These are phyloP conservation scores for Aegilops sharonensis DNA, from an alignment of 176 grass and related monocot genomes.

Conservation along the genomic window DNA sequence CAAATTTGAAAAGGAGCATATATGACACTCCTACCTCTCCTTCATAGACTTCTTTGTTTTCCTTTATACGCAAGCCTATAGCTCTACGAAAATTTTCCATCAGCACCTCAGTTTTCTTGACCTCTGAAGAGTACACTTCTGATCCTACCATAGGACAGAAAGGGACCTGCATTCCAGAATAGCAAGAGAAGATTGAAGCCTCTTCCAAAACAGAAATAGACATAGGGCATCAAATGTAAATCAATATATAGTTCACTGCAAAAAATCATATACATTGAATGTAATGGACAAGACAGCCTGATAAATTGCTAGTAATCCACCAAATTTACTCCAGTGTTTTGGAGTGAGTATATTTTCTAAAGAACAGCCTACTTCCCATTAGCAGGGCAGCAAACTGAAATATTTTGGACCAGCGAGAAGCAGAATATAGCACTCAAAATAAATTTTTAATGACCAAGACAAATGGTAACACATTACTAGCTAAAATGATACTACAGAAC, in stretches of 20 bases:
- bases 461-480: background rate
- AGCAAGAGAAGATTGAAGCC: background rate
- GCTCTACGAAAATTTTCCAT: conserved; percentile 92
- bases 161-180: conserved; percentile 56
- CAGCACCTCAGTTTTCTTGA: conserved; percentile 96
- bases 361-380: background rate
- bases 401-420: background rate
- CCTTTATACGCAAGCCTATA: conserved; percentile 97
- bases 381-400: background rate
- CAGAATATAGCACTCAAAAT: background rate
- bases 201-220: background rate
- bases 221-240: background rate
- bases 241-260: background rate
- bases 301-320: background rate
- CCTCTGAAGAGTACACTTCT: conserved; percentile 97
- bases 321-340: background rate
- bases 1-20: background rate
- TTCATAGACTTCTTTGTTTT: conserved; percentile 97
- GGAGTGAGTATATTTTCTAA: background rate
- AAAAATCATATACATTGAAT: background rate
- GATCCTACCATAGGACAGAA: conserved; percentile 99
- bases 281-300: background rate
- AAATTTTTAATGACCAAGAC: background rate
- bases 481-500: conserved; percentile 2
- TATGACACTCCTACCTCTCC: conserved; percentile 64